Evolutionary conservation across 257 asterid species (phyloP).

Genomic region (Ligustrum vulgare): DNA sequence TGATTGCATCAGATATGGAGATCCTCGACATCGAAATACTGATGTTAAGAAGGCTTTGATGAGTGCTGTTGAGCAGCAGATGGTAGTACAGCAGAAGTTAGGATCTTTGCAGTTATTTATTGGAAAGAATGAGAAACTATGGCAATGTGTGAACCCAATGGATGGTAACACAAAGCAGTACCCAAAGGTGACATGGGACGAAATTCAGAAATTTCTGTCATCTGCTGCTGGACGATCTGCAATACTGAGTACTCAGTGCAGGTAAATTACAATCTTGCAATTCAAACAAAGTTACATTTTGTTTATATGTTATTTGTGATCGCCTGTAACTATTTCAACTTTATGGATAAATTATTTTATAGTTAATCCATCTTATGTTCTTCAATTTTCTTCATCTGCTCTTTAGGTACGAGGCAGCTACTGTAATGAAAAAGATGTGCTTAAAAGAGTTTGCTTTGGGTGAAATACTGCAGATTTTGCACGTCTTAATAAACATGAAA

Average conservation of each 20-base stretch:
- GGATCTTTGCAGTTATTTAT: slow-evolving; percentile 64
- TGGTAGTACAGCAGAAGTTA: slow-evolving; percentile 63
- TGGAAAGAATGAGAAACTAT: slow-evolving; percentile 72
- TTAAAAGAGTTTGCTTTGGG: slow-evolving; percentile 66
- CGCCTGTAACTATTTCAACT: neutral
- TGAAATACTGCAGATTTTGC: slow-evolving; percentile 79
- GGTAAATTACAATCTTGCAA: slow-evolving; percentile 37
- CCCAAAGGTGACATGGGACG: slow-evolving; percentile 70
- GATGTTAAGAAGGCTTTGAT: slow-evolving; percentile 87
- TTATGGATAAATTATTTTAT: neutral
- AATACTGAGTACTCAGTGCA: slow-evolving; percentile 66
- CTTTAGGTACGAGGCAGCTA: slow-evolving; percentile 91
- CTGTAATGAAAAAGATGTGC: slow-evolving; percentile 66
- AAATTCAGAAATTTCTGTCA: slow-evolving; percentile 68
- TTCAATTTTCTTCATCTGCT: slow-evolving; percentile 28
- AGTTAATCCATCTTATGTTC: slow-evolving; percentile 13
- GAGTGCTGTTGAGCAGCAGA: slow-evolving; percentile 76
- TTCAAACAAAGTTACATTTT: neutral
- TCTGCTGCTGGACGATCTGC: slow-evolving; percentile 76
- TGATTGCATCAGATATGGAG: slow-evolving; percentile 77
- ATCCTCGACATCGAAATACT: slow-evolving; percentile 60
- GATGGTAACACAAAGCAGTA: slow-evolving; percentile 52
- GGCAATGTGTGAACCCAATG: slow-evolving; percentile 79
- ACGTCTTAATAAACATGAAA: slow-evolving; percentile 71
- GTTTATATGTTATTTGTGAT: slow-evolving; percentile 4